Evolutionary conservation across 169 alveolate species (phyloP), one percentile per base, ranked within the genome.

Genomic region (Cryptosporidium parvum): DNA sequence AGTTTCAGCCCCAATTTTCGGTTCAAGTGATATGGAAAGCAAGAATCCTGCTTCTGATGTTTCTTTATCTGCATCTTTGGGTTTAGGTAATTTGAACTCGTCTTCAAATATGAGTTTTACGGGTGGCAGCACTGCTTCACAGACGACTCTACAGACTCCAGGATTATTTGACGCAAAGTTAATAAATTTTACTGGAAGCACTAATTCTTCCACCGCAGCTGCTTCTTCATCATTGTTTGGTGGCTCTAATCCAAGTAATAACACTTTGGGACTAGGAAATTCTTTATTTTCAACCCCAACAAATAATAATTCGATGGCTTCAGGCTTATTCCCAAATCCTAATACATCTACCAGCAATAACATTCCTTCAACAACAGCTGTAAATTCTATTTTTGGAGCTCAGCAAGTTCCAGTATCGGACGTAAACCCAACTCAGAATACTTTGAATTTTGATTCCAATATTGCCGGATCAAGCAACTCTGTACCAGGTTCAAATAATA

Each of bases 141-240:
- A 65, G 31, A 26, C 44, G 0, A 37, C 16, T n/a, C 12, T n/a
- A 33, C 29, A 35, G 10, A 31, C 59, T 39, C 16, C 37, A 10
- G 86, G 70, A 73, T 35, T 73, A 26, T 56, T 56, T 39, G 86
- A 37, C n/a, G 26, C 44, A 29, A 59, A 58, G n/a, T 14, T n/a
- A 51, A 29, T 29, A 21, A 33, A 33, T 65, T 65, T 65, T 23
- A 14, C 23, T 16, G 72, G 72, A 23, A 65, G 26, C 18, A 33
- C 31, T 3, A 14, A n/a, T 10, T 18, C 51, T 18, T n/a, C 72
- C 29, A 73, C 39, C 16, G 16, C 3, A 4, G 35, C 16, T 10
- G 31, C 16, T 10, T 29, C 29, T 10, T 29, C 29, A 33, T 56
- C 86, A 33, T 37, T 73, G 48, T 73, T 73, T 59, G 70, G 86